phyloP scores from a whole-genome alignment of 2,329 filamentous ascomycete genomes.

The Chaetomium sp. region DNA sequence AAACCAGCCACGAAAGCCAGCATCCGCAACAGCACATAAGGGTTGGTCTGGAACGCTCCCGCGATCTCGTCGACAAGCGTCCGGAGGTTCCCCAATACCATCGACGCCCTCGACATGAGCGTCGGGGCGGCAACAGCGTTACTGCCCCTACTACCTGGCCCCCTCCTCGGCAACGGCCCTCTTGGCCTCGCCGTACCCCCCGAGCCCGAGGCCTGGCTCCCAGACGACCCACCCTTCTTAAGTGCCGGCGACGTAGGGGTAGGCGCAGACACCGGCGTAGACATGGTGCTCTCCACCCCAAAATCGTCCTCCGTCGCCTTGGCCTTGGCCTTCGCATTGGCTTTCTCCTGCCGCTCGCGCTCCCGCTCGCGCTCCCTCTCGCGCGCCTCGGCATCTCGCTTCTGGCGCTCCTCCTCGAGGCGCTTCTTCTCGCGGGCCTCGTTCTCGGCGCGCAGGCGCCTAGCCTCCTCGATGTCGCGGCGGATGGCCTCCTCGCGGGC shows the following conservation, averaged over 20 bases:
- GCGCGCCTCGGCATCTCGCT: constrained; percentile 23
- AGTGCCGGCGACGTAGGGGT: neutral
- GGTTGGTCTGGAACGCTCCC: constrained; percentile 57
- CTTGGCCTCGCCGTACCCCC: constrained; percentile 5
- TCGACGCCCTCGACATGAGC: constrained; percentile 52
- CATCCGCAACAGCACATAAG: constrained; percentile 60
- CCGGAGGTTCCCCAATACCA: constrained; percentile 56
- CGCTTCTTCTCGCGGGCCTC: constrained; percentile 57
- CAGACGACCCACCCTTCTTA: neutral
- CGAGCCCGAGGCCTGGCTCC: constrained; percentile 1
- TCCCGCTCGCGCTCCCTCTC: constrained; percentile 45
- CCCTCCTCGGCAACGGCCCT: constrained; percentile 9
- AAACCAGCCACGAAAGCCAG: constrained; percentile 81
- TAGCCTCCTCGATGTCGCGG: constrained; percentile 59
- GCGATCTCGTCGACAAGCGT: constrained; percentile 55
- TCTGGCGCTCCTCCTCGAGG: constrained; percentile 55
- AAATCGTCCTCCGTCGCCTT: constrained; percentile 46
- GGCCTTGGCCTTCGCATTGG: constrained; percentile 49
- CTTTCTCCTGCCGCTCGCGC: constrained; percentile 54
- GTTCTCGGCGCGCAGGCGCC: constrained; percentile 59
- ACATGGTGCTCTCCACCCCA: constrained; percentile 14
- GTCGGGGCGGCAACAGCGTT: constrained; percentile 39
- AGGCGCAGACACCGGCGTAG: neutral
- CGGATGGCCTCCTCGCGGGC: constrained; percentile 60
- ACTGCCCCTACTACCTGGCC: constrained; percentile 31